Evolutionary conservation across 2,329 filamentous ascomycete species (phyloP).

Genomic region (Hymenoscyphus albidus): DNA sequence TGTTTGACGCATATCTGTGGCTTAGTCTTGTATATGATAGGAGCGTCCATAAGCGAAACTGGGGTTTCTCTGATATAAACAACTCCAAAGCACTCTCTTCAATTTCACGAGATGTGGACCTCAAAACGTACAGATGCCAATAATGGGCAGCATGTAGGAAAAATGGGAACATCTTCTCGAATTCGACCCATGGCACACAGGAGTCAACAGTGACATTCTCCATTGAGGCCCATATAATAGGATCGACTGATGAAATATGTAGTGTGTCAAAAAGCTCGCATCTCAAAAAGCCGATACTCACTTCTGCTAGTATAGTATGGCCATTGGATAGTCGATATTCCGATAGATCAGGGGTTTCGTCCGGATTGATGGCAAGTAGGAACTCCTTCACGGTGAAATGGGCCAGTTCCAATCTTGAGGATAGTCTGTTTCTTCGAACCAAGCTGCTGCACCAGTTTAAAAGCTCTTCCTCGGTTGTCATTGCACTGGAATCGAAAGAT

Average conservation of each 20-base stretch:
- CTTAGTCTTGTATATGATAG: background rate
- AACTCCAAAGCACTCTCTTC: background rate
- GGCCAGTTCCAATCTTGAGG: conserved; percentile 21
- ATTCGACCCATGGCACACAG: background rate
- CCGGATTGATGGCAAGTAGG: conserved; percentile 13
- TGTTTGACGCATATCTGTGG: background rate
- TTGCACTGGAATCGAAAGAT: conserved; percentile 13
- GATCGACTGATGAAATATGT: background rate
- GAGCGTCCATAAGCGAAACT: background rate
- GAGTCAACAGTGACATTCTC: background rate
- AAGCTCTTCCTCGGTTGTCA: conserved; percentile 20
- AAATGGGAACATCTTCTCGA: background rate
- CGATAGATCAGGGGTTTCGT: background rate
- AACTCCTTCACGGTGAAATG: conserved; percentile 32
- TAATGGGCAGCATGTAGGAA: background rate
- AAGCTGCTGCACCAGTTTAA: conserved; percentile 27
- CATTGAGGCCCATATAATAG: background rate
- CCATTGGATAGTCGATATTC: background rate
- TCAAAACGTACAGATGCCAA: background rate
- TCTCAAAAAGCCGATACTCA: background rate
- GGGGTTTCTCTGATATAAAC: background rate
- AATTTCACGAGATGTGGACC: background rate
- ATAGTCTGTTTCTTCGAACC: conserved; percentile 12
- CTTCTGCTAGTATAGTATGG: background rate
- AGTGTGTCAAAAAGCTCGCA: background rate